Base-by-base conservation (phyloP, 2,329 filamentous ascomycete species). In the Diplodia scrobiculata region DNA sequence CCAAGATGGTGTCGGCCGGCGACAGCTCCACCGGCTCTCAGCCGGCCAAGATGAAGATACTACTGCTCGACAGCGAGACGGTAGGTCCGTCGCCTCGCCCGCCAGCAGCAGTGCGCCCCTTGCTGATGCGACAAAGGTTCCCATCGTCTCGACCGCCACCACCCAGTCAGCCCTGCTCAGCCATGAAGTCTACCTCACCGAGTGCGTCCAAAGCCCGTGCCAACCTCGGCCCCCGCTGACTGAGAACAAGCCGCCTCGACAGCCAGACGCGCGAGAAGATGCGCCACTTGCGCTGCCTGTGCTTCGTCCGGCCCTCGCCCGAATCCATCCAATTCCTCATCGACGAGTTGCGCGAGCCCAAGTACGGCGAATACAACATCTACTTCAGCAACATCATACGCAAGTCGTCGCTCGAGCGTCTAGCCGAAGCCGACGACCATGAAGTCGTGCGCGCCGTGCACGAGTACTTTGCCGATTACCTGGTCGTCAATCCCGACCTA, bases 351-450 rank as follows among this genome's bases (percentile, higher is more conserved):
- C 87, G 95, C 68, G 94, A 98, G 59, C 96, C 95, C 4, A 97
- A 93, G 76, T 99, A 99, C 73, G 94, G 95, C 70, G 95, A 99
- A 80, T 99, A 99, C 79, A 88, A 96, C 74, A 86, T 99, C 66
- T 97, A 96, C 78, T 97, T 99, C 78, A 98, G 92, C 82, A 99
- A 99, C 77, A 90, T 99, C 67, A 89, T 95, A 74, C 96, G 96
- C 78, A 99, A 99, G 79, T 98, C 95, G 1, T 91, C 94, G 0
- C 83, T 99, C 27, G 95, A 99, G 77, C 87, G 95, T 51, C 83
- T 99, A 51, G 95, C 95, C 38, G 96, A 99, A 82, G 93, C 95
- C 29, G 95, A 99, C 76, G 93, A 97, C 72, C 92, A 99, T 74
- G 96, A 99, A 79, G 92, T 99, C 41, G 94, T 99, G 70, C 96